Conservation (phyloP, 805 yeast genomes). For the Metschnikowia henanensis region DNA sequence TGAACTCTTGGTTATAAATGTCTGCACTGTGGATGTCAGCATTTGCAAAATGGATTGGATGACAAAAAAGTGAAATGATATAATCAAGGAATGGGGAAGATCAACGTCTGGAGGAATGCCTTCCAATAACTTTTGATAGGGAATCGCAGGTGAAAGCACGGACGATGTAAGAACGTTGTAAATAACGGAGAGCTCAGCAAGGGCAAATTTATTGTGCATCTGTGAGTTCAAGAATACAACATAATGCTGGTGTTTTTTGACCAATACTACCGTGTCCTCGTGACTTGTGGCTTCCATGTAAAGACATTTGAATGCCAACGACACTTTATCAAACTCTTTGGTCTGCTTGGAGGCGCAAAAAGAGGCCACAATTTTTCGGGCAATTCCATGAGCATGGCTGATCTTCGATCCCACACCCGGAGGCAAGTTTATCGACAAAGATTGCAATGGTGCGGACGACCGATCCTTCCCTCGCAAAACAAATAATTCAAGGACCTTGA, state of each 20-base stretch:
- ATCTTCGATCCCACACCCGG: background rate
- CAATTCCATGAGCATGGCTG: slow-evolving; percentile 1
- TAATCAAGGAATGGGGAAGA: slow-evolving; percentile 4
- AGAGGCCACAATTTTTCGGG: slow-evolving; percentile 7
- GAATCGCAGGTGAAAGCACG: background rate
- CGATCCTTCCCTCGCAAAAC: background rate
- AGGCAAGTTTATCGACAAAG: slow-evolving; percentile 3
- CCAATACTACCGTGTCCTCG: slow-evolving; percentile 1
- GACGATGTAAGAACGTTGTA: slow-evolving; percentile 9
- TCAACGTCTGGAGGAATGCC: slow-evolving; percentile 3
- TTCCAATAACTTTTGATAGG: slow-evolving; percentile 6
- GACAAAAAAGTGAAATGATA: slow-evolving; percentile 18
- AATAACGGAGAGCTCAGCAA: slow-evolving; percentile 15
- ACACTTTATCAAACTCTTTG: slow-evolving; percentile 1
- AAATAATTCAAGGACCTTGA: background rate
- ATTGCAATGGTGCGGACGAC: background rate
- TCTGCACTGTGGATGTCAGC: slow-evolving; percentile 12
- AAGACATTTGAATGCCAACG: slow-evolving; percentile 15
- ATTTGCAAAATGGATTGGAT: slow-evolving; percentile 17
- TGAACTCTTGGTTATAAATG: slow-evolving; percentile 2
- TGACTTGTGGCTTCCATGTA: slow-evolving; percentile 2
- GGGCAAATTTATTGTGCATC: slow-evolving; percentile 8
- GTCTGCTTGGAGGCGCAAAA: slow-evolving; percentile 6
- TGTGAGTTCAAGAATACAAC: slow-evolving; percentile 12
- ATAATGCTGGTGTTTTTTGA: slow-evolving; percentile 16